phyloP scores from a whole-genome alignment of 2,329 filamentous ascomycete genomes.

The Botrytis pseudocinerea region DNA sequence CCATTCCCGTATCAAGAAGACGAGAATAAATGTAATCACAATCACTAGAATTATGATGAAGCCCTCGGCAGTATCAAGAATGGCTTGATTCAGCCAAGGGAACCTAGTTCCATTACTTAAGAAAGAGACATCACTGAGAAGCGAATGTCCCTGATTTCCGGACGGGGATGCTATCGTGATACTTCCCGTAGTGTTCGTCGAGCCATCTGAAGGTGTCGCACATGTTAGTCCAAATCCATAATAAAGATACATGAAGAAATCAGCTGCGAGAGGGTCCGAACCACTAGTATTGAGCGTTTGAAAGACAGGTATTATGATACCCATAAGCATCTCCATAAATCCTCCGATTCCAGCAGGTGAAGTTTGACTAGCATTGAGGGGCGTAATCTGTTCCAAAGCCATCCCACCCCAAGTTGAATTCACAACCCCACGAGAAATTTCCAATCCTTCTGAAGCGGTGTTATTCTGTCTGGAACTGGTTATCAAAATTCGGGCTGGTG shows the following conservation, averaged over 20 bases:
- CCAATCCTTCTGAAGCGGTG: conserved; percentile 31
- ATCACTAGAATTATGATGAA: conserved; percentile 91
- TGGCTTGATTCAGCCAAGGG: conserved; percentile 69
- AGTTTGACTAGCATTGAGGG: conserved; percentile 40
- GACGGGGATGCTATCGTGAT: conserved; percentile 19
- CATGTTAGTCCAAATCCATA: conserved; percentile 34
- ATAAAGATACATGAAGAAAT: conserved; percentile 36
- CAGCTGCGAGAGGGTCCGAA: conserved; percentile 35
- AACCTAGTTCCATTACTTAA: conserved; percentile 66
- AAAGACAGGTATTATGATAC: conserved; percentile 34
- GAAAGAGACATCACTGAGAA: conserved; percentile 59
- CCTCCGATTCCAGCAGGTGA: conserved; percentile 44
- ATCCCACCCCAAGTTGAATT: conserved; percentile 37
- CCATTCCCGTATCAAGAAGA: conserved; percentile 95
- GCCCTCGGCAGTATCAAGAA: conserved; percentile 85
- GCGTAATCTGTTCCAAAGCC: conserved; percentile 33
- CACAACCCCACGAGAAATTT: conserved; percentile 33
- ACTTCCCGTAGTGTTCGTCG: conserved; percentile 25
- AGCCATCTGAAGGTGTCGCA: conserved; percentile 21
- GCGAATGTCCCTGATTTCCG: conserved; percentile 41
- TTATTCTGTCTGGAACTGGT: conserved; percentile 26
- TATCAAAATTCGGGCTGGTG: conserved; percentile 28
- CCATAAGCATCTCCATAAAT: conserved; percentile 43
- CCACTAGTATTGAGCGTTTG: conserved; percentile 35
- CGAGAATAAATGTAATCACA: conserved; percentile 91